phyloP scores from a whole-genome alignment of 176 grass and related monocot genomes.

The Triticum monococcum region DNA sequence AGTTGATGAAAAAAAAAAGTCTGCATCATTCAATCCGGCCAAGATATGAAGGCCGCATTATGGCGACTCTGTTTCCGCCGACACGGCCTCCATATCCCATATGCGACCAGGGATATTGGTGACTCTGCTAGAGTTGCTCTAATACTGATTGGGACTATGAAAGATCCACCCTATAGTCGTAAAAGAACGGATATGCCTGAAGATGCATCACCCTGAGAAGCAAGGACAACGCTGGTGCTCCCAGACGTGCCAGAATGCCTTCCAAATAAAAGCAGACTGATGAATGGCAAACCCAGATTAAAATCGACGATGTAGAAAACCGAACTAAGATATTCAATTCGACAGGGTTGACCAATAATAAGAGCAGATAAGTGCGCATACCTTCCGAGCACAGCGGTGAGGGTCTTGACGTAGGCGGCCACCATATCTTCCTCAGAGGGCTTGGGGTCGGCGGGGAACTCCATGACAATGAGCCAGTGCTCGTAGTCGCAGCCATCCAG shows the following conservation, averaged over 20 bases:
- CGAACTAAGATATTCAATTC: no score
- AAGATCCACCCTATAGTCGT: neutral
- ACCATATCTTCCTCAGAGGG: conserved; percentile 88
- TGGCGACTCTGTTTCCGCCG: no score
- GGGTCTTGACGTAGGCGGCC: conserved; percentile 74
- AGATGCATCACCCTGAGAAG: neutral
- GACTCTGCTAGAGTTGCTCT: no score
- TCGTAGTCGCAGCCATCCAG: conserved; percentile 96
- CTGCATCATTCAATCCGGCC: no score
- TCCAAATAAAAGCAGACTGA: neutral
- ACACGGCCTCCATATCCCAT: no score
- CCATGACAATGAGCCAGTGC: conserved; percentile 97
- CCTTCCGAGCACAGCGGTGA: conserved; percentile 72
- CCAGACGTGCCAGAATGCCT: neutral
- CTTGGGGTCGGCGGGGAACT: conserved; percentile 66
- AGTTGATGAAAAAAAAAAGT: no score
- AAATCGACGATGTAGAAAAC: no score
- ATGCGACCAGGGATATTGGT: no score
- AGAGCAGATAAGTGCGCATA: neutral
- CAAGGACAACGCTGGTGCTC: neutral
- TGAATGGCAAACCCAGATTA: neutral
- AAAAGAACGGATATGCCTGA: neutral
- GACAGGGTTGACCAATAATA: no score
- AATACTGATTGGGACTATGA: neutral
- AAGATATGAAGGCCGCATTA: no score